Conservation (phyloP, 345 rosid species). For the Atalantia buxifolia region DNA sequence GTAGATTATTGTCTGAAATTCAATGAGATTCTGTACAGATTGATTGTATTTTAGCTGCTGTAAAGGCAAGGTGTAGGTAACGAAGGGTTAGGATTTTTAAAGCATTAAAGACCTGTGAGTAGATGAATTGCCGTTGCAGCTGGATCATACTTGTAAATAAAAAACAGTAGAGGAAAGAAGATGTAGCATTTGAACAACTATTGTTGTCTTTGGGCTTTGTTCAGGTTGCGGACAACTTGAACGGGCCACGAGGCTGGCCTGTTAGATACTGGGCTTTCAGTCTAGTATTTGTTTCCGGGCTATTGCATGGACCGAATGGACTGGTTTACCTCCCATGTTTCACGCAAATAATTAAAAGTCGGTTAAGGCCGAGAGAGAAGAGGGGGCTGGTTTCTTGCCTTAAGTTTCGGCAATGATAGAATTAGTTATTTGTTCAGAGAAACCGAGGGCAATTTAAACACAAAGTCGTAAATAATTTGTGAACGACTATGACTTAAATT, state of each 20-base stretch:
- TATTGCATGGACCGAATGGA: too few species aligned
- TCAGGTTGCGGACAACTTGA: background rate
- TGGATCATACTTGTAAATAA: background rate
- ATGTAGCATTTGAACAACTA: background rate
- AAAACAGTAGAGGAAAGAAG: background rate
- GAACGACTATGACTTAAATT: background rate
- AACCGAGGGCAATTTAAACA: background rate
- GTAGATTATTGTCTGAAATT: background rate
- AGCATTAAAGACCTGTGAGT: background rate
- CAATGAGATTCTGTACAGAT: slow-evolving; percentile 7
- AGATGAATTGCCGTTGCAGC: background rate
- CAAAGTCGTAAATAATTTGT: background rate
- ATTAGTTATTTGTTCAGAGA: background rate
- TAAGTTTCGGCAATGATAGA: background rate
- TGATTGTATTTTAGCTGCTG: background rate
- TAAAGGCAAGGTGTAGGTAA: slow-evolving; percentile 11
- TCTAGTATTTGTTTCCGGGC: too few species aligned
- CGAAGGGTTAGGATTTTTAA: background rate
- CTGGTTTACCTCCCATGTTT: too few species aligned
- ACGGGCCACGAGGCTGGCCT: too few species aligned
- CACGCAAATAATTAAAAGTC: too few species aligned
- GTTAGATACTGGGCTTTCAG: too few species aligned
- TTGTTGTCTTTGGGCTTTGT: background rate
- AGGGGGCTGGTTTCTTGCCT: background rate
- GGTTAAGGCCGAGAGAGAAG: background rate